These are phyloP conservation scores for Rhizopus arrhizus DNA, from an alignment of 371 early-diverging fungal genomes.

Conservation along the genomic window DNA sequence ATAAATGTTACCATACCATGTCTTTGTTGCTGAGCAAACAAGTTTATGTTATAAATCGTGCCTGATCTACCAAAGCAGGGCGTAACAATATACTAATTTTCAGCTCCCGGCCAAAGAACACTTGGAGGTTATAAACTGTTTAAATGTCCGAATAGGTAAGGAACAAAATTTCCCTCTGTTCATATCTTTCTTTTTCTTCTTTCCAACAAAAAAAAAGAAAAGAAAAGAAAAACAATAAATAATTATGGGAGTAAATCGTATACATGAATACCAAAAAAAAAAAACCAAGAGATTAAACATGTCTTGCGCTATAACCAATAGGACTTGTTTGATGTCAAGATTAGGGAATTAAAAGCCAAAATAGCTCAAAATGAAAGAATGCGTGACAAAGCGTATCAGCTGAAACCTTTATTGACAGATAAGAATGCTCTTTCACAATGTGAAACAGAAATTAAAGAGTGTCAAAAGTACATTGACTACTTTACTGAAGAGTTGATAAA, in stretches of 20 bases:
- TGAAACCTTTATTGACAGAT: slow-evolving; percentile 71
- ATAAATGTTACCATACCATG: too few relatives aligned
- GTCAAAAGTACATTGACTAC: slow-evolving; percentile 81
- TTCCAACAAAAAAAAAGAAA: neutral
- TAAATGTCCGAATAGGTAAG: neutral
- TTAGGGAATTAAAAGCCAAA: slow-evolving; percentile 57
- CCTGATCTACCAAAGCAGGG: too few relatives aligned
- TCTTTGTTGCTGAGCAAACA: too few relatives aligned
- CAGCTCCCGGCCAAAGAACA: too few relatives aligned
- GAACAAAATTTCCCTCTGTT: neutral
- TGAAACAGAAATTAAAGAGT: slow-evolving; percentile 76
- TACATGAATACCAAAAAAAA: too few relatives aligned
- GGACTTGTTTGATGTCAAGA: slow-evolving; percentile 21
- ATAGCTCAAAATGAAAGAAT: slow-evolving; percentile 71
- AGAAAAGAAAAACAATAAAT: too few relatives aligned
- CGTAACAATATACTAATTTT: too few relatives aligned
- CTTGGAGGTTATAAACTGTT: too few relatives aligned
- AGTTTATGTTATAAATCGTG: too few relatives aligned
- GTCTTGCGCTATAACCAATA: neutral
- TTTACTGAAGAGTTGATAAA: slow-evolving; percentile 68
- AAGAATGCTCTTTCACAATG: slow-evolving; percentile 72
- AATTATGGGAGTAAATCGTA: neutral
- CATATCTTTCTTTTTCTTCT: neutral
- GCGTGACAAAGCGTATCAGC: slow-evolving; percentile 70
- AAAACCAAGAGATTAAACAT: neutral